phyloP scores from a whole-genome alignment of 495 filamentous ascomycete genomes.

The Chaetomium tenue region DNA sequence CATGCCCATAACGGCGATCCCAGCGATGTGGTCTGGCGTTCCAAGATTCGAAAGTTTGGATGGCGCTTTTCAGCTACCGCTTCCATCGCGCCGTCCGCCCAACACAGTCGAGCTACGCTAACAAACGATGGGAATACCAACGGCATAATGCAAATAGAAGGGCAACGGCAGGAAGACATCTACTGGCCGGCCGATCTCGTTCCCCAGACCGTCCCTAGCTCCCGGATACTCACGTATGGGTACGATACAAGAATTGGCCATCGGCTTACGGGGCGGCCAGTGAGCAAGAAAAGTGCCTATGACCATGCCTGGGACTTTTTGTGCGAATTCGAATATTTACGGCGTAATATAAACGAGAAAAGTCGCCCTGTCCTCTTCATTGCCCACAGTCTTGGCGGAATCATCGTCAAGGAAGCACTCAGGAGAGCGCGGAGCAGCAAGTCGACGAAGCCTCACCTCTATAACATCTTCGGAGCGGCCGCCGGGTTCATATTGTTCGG shows the following conservation, averaged over 20 bases:
- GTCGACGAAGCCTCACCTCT: constrained; percentile 22
- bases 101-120: neutral
- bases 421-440: neutral
- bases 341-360: constrained; percentile 8
- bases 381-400: constrained; percentile 43
- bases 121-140: neutral
- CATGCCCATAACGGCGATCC: neutral
- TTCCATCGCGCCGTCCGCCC: neutral
- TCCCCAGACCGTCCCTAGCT: constrained; percentile 14
- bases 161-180: neutral
- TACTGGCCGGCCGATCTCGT: constrained; percentile 20
- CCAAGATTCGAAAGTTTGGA: neutral
- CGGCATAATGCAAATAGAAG: neutral
- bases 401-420: constrained; percentile 37
- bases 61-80: neutral
- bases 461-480: constrained; percentile 20
- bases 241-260: constrained; percentile 20
- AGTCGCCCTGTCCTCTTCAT: constrained; percentile 36
- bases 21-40: neutral
- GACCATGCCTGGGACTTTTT: constrained; percentile 16
- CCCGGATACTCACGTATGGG: constrained; percentile 22
- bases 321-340: constrained; percentile 7
- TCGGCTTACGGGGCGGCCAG: neutral
- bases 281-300: constrained; percentile 11
- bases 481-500: constrained; percentile 36